Conservation (phyloP, 495 filamentous ascomycete genomes). For the Aspergillus nidulans region DNA sequence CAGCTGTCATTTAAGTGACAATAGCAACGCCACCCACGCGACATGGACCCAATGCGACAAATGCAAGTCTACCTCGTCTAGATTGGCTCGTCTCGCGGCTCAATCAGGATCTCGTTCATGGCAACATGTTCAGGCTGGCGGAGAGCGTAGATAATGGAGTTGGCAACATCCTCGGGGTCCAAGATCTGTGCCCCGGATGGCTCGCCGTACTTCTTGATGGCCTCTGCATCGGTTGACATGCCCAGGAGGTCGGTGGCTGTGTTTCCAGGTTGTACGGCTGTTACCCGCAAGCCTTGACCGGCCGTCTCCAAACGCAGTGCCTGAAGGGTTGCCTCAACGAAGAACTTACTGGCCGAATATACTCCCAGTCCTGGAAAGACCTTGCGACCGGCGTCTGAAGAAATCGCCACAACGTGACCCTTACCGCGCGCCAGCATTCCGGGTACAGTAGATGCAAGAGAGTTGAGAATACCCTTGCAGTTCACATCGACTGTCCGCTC, state of each 20-base stretch:
- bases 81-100: slow-evolving; percentile 67
- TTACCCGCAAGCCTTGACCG: slow-evolving; percentile 59
- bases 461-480: slow-evolving; percentile 67
- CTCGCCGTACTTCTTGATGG: slow-evolving; percentile 65
- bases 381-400: slow-evolving; percentile 65
- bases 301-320: slow-evolving; percentile 62
- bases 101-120: slow-evolving; percentile 68
- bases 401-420: slow-evolving; percentile 65
- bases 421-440: slow-evolving; percentile 56
- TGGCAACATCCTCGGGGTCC: slow-evolving; percentile 58
- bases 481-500: slow-evolving; percentile 67
- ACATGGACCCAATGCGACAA: background rate
- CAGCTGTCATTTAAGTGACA: background rate
- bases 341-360: slow-evolving; percentile 71
- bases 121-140: slow-evolving; percentile 61
- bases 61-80: slow-evolving; percentile 19
- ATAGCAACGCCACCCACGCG: background rate
- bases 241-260: slow-evolving; percentile 57
- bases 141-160: slow-evolving; percentile 59
- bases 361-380: slow-evolving; percentile 69
- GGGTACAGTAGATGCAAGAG: slow-evolving; percentile 54
- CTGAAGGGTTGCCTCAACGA: slow-evolving; percentile 67
- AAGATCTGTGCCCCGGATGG: slow-evolving; percentile 62
- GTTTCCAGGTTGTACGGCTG: slow-evolving; percentile 64
- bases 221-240: slow-evolving; percentile 64